Evolutionary conservation across 805 yeast species (phyloP), one percentile per base, ranked within the genome.

Genomic region (Ogataea naganishii): DNA sequence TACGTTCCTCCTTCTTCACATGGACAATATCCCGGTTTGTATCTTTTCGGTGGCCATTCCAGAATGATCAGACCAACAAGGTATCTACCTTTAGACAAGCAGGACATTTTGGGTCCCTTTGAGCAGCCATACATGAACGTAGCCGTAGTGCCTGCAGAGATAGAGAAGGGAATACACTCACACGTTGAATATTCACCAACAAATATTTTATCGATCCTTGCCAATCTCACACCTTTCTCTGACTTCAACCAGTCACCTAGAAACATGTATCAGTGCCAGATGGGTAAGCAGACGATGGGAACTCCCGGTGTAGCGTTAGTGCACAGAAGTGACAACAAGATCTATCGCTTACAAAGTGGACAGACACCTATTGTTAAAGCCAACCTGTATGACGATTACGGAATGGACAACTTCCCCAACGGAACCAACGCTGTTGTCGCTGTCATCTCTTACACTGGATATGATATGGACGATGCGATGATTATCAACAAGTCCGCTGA

Each of bases 281-380:
- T 92, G 98, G 97, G 96, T 75, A 92, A 92, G 64, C 98, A 92
- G 66, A 89, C 98, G 14, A 92, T 92, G 98, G 98, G 98, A 60
- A 92, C 98, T 4, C 98, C 98, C 7, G 97, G 97, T 62, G 95
- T 92, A 40, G 97, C 94, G 1, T 65, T 89, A 32, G 72, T 66
- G 26, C 95, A 86, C 57, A 74, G 98, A 58, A 81, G 95, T 1
- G 98, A 92, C 58, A 92, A 92, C 64, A 92, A 89, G 56, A 63
- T 92, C 36, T 92, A 92, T 61, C 77, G 89, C 47, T 64, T 92
- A 44, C 98, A 92, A 60, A 69, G 83, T 25, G 98, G 98, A 26
- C 97, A 92, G 65, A 83, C 96, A 2, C 98, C 98, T 23, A 84
- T 92, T 51, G 98, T 92, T 27, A 80, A 88, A 50, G 95, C 98